Evolutionary conservation across 352 stramenopile species (phyloP).

Genomic region (Lagenidium giganteum): DNA sequence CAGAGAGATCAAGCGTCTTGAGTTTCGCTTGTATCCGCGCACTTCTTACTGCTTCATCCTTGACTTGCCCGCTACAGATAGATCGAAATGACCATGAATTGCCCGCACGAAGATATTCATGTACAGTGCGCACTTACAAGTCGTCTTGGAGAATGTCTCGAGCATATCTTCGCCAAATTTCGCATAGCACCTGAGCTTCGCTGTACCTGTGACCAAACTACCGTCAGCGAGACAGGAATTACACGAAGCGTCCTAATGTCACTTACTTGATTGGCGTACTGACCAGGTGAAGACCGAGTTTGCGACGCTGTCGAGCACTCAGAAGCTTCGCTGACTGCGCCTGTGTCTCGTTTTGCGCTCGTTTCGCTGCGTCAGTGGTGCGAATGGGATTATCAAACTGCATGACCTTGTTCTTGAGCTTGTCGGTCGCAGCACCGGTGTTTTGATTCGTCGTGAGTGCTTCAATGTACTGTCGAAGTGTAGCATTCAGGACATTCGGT

Average conservation of each 20-base stretch:
- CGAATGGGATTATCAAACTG: constrained; percentile 74
- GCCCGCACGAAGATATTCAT: background rate
- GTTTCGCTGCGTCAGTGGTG: constrained; percentile 22
- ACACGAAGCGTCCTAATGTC: background rate
- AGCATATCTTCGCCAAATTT: constrained; percentile 63
- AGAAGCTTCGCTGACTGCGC: constrained; percentile 53
- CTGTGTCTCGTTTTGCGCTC: constrained; percentile 20
- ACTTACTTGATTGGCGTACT: constrained; percentile 40
- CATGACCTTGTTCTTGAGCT: constrained; percentile 77
- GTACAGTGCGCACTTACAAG: constrained; percentile 20
- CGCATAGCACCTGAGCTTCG: constrained; percentile 53
- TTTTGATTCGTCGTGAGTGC: constrained; percentile 9
- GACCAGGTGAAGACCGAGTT: constrained; percentile 50
- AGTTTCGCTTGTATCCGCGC: constrained; percentile 44
- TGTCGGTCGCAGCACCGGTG: constrained; percentile 21
- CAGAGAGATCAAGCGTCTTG: constrained; percentile 58
- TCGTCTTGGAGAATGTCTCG: constrained; percentile 45
- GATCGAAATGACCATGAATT: background rate
- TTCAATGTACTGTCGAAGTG: constrained; percentile 38
- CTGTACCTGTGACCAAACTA: constrained; percentile 18
- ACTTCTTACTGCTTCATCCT: constrained; percentile 11
- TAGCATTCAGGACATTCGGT: constrained; percentile 3
- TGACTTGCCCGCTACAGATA: constrained; percentile 5
- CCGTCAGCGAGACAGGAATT: background rate
- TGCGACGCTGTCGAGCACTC: constrained; percentile 52